Evolutionary conservation across 1,284 basidiomycete species (phyloP), one percentile per base, ranked within the genome.

Genomic region (Cutaneotrichosporon cutaneum): DNA sequence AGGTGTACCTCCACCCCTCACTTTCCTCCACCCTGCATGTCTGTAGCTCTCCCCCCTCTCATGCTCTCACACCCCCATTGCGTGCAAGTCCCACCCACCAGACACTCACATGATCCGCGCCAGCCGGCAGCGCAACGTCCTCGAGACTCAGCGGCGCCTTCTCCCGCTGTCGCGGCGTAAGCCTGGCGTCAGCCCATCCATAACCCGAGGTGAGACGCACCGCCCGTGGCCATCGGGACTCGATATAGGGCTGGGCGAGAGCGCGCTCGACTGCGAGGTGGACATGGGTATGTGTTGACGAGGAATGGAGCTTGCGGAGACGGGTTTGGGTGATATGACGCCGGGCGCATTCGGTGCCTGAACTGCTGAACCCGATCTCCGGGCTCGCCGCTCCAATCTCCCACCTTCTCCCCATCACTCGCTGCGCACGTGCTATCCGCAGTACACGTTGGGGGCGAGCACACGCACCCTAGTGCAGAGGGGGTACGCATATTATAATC

Each of bases 131-230:
- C 24, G 56, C 48, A 16, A 65, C 52, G 13, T 56, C 44, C 13
- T 56, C 39, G 14, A 58, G 54, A 24, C 35, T 22, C 0, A 65
- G 33, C 1, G 57, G 58, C 24, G 64, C 60, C 57, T 64, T 64
- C 39, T 65, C 63, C 18, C 63, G 54, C 52, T 65, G 63, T 16
- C 63, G 48, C n/a, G 60, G 50, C 2, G 60, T 59, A 35, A 59
- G 53, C 16, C 61, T 62, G 56, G 10, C 2, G 56, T 62, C 36
- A 62, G 56, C 27, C 10, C 24, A 5, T 14, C 22, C 48, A 36
- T n/a, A n/a, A n/a, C n/a, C n/a, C n/a, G 39, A 6, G 18, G 16
- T 6, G 8, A 24, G 27, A 16, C 48, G 8, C 18, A 50, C 45
- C 22, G 22, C 45, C 24, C 45, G 13, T 47, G 21, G 9, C 22